A percentile compares a stretch with the other conserved stretches of the same genome.
Evolutionary conservation across 768 basidiomycete genomes (phyloP).

Genomic region (Suillus sp.): DNA sequence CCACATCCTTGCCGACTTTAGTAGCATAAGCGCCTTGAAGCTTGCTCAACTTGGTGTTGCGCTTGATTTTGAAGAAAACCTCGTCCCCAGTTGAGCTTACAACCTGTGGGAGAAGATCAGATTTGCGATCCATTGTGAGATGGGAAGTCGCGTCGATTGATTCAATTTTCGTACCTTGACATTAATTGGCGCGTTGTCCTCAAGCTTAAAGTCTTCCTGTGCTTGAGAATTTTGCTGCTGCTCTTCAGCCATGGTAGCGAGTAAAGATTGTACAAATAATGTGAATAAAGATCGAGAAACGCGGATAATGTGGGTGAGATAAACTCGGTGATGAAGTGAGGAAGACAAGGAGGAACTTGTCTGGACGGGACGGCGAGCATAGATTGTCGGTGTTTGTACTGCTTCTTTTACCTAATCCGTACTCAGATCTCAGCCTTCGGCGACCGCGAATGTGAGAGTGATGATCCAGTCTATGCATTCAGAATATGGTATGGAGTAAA

Average conservation of each 20-base stretch:
- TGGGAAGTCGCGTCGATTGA: constrained; percentile 8
- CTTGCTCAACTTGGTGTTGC: constrained; percentile 89
- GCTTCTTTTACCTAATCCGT: constrained; percentile 10
- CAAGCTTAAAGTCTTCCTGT: constrained; percentile 52
- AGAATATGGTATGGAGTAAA: constrained; percentile 2
- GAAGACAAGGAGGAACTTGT: constrained; percentile 6
- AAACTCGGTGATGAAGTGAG: neutral
- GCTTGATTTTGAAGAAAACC: constrained; percentile 97
- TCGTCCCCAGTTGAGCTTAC: constrained; percentile 78
- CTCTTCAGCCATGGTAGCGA: constrained; percentile 54
- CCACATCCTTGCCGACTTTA: constrained; percentile 89
- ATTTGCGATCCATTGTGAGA: constrained; percentile 8
- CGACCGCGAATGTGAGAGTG: neutral
- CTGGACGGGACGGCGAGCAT: neutral
- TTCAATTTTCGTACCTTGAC: constrained; percentile 59
- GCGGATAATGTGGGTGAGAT: constrained; percentile 5
- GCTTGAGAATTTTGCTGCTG: constrained; percentile 38
- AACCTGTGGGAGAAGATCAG: constrained; percentile 48
- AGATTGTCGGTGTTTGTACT: constrained; percentile 16
- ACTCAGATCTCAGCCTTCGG: neutral
- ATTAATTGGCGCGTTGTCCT: constrained; percentile 68
- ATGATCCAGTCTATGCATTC: constrained; percentile 1
- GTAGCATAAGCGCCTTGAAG: constrained; percentile 90
- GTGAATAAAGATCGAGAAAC: constrained; percentile 6
- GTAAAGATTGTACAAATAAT: constrained; percentile 4